phyloP scores from a whole-genome alignment of 331 rosid species.

The Malus hybrid region DNA sequence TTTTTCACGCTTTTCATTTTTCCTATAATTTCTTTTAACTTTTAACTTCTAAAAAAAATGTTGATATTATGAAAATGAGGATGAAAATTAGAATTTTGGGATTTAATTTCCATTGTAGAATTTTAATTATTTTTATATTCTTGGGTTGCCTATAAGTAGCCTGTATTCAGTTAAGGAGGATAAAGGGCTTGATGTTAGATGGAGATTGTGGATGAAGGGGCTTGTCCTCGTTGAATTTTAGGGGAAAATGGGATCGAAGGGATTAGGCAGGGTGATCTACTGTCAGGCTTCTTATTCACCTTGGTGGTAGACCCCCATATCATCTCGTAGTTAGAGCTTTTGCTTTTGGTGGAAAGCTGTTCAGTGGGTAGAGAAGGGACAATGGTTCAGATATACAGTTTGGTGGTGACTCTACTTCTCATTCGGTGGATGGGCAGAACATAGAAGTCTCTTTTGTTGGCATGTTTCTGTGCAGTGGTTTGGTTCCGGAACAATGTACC shows the following conservation, averaged over 20 bases:
- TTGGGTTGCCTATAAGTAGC: background rate
- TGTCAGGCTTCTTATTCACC: background rate
- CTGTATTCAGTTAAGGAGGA: too few species aligned
- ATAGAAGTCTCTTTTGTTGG: background rate
- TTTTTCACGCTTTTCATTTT: background rate
- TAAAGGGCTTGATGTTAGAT: too few species aligned
- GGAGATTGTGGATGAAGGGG: too few species aligned
- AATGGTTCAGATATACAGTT: background rate
- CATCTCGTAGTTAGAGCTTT: background rate
- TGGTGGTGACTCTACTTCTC: background rate
- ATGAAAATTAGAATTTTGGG: background rate
- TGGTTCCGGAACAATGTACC: background rate
- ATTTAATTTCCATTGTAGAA: background rate
- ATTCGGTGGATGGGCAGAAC: background rate
- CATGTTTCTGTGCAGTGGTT: background rate
- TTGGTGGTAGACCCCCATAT: background rate
- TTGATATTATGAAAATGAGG: too few species aligned
- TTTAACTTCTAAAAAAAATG: too few species aligned
- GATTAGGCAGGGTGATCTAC: too few species aligned
- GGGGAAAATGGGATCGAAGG: too few species aligned
- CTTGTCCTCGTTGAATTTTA: too few species aligned
- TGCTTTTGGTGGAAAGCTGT: background rate
- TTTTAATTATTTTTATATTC: background rate
- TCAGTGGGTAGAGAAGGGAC: background rate
- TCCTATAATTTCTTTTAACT: background rate